These are phyloP conservation scores for Fraxinus cuspidata DNA, from an alignment of 257 asterid genomes.

Conservation along the genomic window DNA sequence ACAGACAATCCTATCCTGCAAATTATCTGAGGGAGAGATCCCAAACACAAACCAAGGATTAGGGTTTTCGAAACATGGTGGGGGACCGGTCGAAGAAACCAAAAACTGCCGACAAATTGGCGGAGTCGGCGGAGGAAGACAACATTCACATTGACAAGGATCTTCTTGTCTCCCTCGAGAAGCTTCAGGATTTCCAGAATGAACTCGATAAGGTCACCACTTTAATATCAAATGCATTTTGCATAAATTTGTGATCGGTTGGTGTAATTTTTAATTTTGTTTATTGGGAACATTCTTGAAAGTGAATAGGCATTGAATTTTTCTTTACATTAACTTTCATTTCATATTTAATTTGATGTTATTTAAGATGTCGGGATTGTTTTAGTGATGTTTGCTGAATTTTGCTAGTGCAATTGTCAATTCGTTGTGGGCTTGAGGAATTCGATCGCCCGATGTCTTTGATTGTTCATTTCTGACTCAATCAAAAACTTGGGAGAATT, in stretches of 20 bases:
- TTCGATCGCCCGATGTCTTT: not conserved
- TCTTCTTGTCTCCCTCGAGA: slow-evolving; percentile 36
- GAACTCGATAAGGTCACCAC: slow-evolving; percentile 51
- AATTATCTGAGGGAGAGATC: slow-evolving; percentile 8
- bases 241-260: not conserved
- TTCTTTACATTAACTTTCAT: not conserved
- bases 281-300: not conserved
- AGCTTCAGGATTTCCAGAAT: slow-evolving; percentile 50
- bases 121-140: slow-evolving; percentile 33
- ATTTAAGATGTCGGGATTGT: not conserved
- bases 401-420: not conserved
- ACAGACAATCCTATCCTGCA: slow-evolving; percentile 10
- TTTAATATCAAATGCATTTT: not conserved
- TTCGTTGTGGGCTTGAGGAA: not conserved
- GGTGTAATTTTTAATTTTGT: not conserved
- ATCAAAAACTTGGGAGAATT: not conserved
- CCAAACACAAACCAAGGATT: slow-evolving; percentile 9
- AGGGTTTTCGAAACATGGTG: slow-evolving; percentile 40
- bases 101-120: slow-evolving; percentile 19
- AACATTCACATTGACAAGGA: slow-evolving; percentile 27
- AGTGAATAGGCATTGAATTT: not conserved
- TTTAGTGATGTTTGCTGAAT: not conserved
- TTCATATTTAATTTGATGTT: not conserved
- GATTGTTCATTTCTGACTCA: not conserved
- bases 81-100: slow-evolving; percentile 44